Base-by-base conservation (phyloP, 208 protist genomes). In the Trypanosomatidae sp. region DNA sequence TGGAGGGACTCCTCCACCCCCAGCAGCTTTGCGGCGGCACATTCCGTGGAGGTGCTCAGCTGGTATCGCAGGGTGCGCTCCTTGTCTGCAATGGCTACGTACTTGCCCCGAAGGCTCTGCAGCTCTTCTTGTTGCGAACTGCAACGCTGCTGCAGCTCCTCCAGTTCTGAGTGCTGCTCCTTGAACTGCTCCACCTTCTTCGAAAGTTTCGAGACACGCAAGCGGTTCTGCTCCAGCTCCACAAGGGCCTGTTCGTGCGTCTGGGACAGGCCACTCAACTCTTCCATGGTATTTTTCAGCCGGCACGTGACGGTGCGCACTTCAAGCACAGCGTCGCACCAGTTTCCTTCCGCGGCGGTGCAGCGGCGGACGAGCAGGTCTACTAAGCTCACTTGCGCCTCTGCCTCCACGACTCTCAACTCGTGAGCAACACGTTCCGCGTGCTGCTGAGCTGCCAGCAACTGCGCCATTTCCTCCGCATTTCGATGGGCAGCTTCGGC, bases 331-430 rank as follows among this genome's bases (percentile, higher is more conserved):
- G 66, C 30, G n/a, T 44, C 44, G 25, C 28, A 43, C 69, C 80
- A 74, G 7, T 76, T 58, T 25, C 59, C 64, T 30, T 84, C 80
- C 5, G 78, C 66, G 33, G 75, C 58, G 2, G 67, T 36, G 66
- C 68, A 73, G 30, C 71, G 80, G 8, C 74, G 73, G 49, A 56
- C 47, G 50, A 87, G 76, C 53, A 85, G 13, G 25, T 81, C 69
- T 41, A 82, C 22, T 6, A 68, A 47, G n/a, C 55, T 10, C 17
- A 17, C 12, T 22, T 33, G 39, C 7, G 19, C 22, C 50, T 53
- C 62, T 22, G 58, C 36, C 28, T 72, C 66, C 5, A 73, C n/a
- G 8, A 12, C 12, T 19, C 41, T 22, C 19, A 22, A 33, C 25
- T 17, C 25, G 0, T 66, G 52, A 28, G n/a, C 62, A 1, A 52